Base-by-base conservation (phyloP, 1,284 basidiomycete species). In the Baeospora myosura region DNA sequence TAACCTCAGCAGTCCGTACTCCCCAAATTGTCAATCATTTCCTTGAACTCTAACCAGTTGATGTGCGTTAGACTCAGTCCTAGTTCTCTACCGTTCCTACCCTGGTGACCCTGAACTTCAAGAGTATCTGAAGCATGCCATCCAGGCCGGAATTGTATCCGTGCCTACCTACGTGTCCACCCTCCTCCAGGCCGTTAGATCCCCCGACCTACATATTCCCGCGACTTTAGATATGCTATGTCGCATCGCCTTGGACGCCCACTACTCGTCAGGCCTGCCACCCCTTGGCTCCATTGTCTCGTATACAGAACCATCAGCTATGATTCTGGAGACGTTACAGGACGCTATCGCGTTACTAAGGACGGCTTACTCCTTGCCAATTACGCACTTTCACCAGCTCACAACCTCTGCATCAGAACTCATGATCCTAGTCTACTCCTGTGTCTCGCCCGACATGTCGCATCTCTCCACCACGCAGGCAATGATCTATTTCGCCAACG, bases 151-250 rank as follows among this genome's bases (percentile, higher is more conserved):
- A 3, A 57, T 78, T 26, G 57, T 88, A 7, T 73, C 80, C 3
- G 60, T 81, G 7, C 55, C 76, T 3, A 66, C 67, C 7, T 84
- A 80, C 52, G 68, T 84, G 4, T 55, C 75, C 3, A 77, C 77
- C 2, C 61, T 73, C 21, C 63, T 74, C 16, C 65, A 71, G 45
- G 70, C 70, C 12, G 67, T 67, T 43, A 63, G 65, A n/a, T 71
- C 70, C 3, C 59, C 68, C 12, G 67, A 78, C 26, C 52, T 85
- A 22, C 79, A 81, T 49, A 67, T 75, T 29, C 62, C 72, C 6
- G 71, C 77, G 0, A 87, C 82, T 2, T 64, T 88, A 28, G 75
- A 84, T 53, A 71, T 72, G 51, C 71, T 88, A 6, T 86, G 81
- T 56, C 72, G 72, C 35, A 65, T 78, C 29, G 76, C 74, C 4